phyloP scores from a whole-genome alignment of 306 rosid species.

The Parietaria judaica region DNA sequence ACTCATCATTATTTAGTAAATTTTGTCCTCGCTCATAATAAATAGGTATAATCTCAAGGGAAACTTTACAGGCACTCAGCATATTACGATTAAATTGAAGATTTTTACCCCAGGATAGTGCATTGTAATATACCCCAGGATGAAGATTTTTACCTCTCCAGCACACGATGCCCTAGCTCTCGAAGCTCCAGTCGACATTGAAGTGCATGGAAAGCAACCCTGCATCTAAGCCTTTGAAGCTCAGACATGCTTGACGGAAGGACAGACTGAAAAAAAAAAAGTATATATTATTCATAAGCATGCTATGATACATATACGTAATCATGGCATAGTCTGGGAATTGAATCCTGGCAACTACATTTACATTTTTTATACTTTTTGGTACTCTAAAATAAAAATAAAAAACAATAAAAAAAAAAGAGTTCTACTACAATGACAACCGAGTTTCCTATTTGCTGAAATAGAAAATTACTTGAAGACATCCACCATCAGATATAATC shows the following conservation, averaged over 20 bases:
- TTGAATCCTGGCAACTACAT: no score
- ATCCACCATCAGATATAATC: conserved; percentile 68
- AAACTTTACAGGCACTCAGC: no score
- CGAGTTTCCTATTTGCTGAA: neutral
- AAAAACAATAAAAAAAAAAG: neutral
- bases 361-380: no score
- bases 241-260: conserved; percentile 81
- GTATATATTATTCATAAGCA: neutral
- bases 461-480: conserved; percentile 65
- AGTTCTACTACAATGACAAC: no score
- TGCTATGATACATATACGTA: neutral
- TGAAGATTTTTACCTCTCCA: conserved; percentile 59
- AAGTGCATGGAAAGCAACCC: conserved; percentile 87
- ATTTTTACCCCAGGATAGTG: no score
- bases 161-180: conserved; percentile 61
- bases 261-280: conserved; percentile 46
- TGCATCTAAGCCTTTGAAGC: conserved; percentile 88
- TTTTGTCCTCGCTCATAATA: no score
- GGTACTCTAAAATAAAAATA: no score
- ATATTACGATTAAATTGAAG: no score
- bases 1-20: no score
- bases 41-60: no score
- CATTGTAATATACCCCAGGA: neutral
- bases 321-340: no score
- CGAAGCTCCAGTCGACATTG: conserved; percentile 73